Evolutionary conservation across 1,284 basidiomycete genomes (phyloP), one percentile per base, ranked within the genome.

Genomic region (Inonotus obliquus): DNA sequence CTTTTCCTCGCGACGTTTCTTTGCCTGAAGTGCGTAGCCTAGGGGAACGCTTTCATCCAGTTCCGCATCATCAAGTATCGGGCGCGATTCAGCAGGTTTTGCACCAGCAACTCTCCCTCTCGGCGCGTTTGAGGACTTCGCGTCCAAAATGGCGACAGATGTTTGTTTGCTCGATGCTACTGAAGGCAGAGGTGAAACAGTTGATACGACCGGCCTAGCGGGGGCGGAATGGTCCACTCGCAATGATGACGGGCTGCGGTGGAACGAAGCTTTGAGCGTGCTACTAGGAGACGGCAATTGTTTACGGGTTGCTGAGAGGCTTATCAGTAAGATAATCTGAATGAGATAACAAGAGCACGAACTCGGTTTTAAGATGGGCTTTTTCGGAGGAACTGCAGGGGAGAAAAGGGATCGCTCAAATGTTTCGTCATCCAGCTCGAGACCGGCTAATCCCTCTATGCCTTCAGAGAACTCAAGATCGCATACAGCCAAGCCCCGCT

Each of bases 1-100:
- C 73, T 89, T 89, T 72, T 87, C 82, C 70, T 87, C 86, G 54
- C 84, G 82, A 67, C 83, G 83, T 75, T 86, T 85, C 74, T 83
- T 85, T 69, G 81, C 79, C 54, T 87, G 84, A 68, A 87, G 74
- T 39, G 86, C 79, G 69, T 90, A 84, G 23, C 81, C 83, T 41
- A 89, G 75, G 0, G 89, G 89, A 65, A 89, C 77, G 54, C 77
- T 76, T 66, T 89, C 87, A 32, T 87, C 85, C 64, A 74, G 71
- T 59, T 81, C 37, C 0, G 38, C 32, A 49, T 54, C 52, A 29
- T 54, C 61, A 11, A 41, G 57, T n/a, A 56, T 59, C 13, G 39
- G 51, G 13, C 57, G 61, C n/a, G 25, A 49, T 19, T 17, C 38
- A 32, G 35, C 11, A 49, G 21, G 14, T 29, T 17, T 41, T 19